Conservation (phyloP, 1,284 basidiomycete genomes). For the Microbotryomycetes sp. region DNA sequence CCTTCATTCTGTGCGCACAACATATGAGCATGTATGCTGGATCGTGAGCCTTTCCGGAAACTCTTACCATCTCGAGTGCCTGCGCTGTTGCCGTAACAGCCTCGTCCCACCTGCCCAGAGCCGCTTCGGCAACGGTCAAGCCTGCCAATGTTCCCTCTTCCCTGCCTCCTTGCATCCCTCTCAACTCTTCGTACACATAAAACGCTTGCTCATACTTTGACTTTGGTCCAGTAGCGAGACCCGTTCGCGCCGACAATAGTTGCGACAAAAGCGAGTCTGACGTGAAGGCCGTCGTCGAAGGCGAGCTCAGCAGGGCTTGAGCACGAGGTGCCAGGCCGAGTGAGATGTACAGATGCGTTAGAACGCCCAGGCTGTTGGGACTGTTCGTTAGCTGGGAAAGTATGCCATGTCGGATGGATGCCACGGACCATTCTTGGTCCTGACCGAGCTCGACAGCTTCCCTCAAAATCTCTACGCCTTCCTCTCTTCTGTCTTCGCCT, state of each 20-base stretch:
- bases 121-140: slow-evolving; percentile 72
- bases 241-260: slow-evolving; percentile 78
- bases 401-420: neutral
- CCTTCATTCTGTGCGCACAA: slow-evolving; percentile 21
- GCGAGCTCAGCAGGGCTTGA: slow-evolving; percentile 16
- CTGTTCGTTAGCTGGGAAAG: too few relatives aligned
- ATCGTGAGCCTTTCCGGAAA: too few relatives aligned
- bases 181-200: slow-evolving; percentile 87
- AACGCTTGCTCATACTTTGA: slow-evolving; percentile 57
- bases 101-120: slow-evolving; percentile 69
- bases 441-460: slow-evolving; percentile 56
- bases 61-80: slow-evolving; percentile 59
- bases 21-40: too few relatives aligned
- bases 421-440: slow-evolving; percentile 74
- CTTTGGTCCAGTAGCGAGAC: slow-evolving; percentile 62
- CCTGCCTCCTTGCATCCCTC: slow-evolving; percentile 72
- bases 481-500: slow-evolving; percentile 55
- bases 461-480: slow-evolving; percentile 78
- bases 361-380: slow-evolving; percentile 16
- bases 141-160: slow-evolving; percentile 64
- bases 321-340: slow-evolving; percentile 21
- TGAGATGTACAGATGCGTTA: slow-evolving; percentile 30
- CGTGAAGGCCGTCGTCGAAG: slow-evolving; percentile 15
- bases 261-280: slow-evolving; percentile 76
- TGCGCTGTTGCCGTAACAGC: slow-evolving; percentile 79